These are phyloP conservation scores for Trichoderma atrobrunneum DNA, from an alignment of 2,329 filamentous ascomycete genomes.

Conservation along the genomic window DNA sequence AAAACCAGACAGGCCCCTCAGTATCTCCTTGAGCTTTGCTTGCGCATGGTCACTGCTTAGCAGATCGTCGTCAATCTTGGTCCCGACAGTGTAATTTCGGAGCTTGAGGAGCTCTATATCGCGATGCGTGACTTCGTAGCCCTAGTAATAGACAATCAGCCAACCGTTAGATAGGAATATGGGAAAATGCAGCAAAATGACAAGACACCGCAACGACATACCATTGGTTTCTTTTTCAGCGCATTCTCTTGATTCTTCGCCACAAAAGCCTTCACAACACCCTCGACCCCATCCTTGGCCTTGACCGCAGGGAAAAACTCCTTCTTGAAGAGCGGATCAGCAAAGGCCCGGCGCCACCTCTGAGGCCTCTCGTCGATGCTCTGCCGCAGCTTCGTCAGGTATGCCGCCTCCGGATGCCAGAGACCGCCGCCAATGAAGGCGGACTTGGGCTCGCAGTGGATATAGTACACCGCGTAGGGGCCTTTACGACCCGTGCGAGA, in stretches of 20 bases:
- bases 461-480: slow-evolving; percentile 83
- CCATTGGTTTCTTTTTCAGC: slow-evolving; percentile 83
- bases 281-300: slow-evolving; percentile 40
- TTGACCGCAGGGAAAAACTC: slow-evolving; percentile 57
- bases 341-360: slow-evolving; percentile 66
- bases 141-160: slow-evolving; percentile 45
- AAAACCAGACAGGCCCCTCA: slow-evolving; percentile 72
- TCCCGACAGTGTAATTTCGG: slow-evolving; percentile 72
- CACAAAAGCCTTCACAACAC: slow-evolving; percentile 67
- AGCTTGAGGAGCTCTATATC: slow-evolving; percentile 81
- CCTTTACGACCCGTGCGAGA: slow-evolving; percentile 85
- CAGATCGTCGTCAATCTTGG: slow-evolving; percentile 62
- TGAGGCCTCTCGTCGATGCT: slow-evolving; percentile 73
- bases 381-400: slow-evolving; percentile 65
- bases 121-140: slow-evolving; percentile 68
- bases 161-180: background rate
- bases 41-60: slow-evolving; percentile 62
- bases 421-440: slow-evolving; percentile 78
- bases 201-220: slow-evolving; percentile 37
- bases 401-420: slow-evolving; percentile 70
- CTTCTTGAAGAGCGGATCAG: slow-evolving; percentile 56
- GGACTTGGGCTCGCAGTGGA: slow-evolving; percentile 71
- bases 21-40: slow-evolving; percentile 60
- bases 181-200: background rate
- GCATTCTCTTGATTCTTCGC: slow-evolving; percentile 68